Evolutionary conservation across 78 protist species (phyloP), one percentile per base, ranked within the genome.

Genomic region (Chrysochromulina parva): DNA sequence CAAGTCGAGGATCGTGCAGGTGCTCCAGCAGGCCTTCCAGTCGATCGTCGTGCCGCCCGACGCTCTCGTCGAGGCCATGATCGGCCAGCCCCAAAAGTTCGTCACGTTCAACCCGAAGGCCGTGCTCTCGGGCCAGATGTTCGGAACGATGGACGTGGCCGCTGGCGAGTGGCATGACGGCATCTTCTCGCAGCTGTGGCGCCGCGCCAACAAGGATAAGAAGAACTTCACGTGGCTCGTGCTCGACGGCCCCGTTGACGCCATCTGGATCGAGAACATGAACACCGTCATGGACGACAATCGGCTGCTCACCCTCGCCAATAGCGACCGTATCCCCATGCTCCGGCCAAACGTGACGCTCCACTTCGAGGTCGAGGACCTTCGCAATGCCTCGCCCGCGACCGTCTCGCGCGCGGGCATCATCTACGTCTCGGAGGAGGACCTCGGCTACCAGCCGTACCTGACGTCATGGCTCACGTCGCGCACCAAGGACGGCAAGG

Each of bases 281-380:
- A 97, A 97, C 94, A 95, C 98, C 10, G 97, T 97, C 78, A 95
- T 97, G 82, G 98, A 97, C 82, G 98, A 96, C 90, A 96, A 95
- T 96, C 92, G 92, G 82, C 88, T 95, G 19, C 96, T 97, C 71
- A 96, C 97, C 10, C 94, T 97, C 53, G 97, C 97, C 80, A 96
- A 95, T 87, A 94, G 96, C 26, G 98, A 97, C 66, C 93, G 98
- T 4, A 94, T 96, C 65, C 95, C 95, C n/a, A 97, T 97, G 98
- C n/a, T 95, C 11, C 89, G 62, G 26, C 88, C 81, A 1, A 48
- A 84, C 59, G 38, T 94, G 91, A 93, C 93, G 91, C 76, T 94
- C 52, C 53, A 94, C 78, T 96, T 97, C 80, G 99, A 97, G 91
- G 93, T 94, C 50, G 95, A 92, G 52, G 81, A 94, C 86, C 93